Percentiles rank a stretch among this genome's conserved stretches.
Evolutionary conservation across 83 land plant genomes (phyloP).

Genomic region (Isoetes engelmannii): DNA sequence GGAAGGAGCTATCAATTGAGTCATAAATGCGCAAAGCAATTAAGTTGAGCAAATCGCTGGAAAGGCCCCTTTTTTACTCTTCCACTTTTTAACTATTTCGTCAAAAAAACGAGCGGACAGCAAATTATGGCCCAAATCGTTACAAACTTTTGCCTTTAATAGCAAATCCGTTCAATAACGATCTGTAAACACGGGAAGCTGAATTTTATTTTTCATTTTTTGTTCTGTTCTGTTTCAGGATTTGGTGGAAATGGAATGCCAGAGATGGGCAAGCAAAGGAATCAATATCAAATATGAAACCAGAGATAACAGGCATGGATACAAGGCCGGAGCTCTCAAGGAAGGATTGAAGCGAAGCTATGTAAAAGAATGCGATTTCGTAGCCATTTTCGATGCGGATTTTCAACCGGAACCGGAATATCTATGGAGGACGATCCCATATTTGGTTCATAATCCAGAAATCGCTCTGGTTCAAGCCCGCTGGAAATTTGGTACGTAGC

Average conservation of each 20-base stretch:
- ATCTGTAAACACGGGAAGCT: too few relatives aligned
- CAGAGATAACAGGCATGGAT: conserved; percentile 53
- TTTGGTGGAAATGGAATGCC: conserved; percentile 52
- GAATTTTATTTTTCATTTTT: not conserved
- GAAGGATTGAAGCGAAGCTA: conserved; percentile 62
- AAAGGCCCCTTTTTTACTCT: too few relatives aligned
- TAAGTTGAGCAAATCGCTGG: too few relatives aligned
- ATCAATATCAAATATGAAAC: conserved; percentile 52
- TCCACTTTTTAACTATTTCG: too few relatives aligned
- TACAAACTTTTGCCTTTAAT: too few relatives aligned
- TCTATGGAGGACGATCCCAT: conserved; percentile 50
- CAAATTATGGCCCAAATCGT: too few relatives aligned
- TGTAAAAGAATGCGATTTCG: conserved; percentile 51
- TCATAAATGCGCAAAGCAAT: too few relatives aligned
- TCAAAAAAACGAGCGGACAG: too few relatives aligned
- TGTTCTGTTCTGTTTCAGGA: conserved; percentile 22
- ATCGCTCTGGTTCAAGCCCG: conserved; percentile 57
- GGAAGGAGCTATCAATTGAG: too few relatives aligned
- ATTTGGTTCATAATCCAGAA: conserved; percentile 49
- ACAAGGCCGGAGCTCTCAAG: conserved; percentile 61
- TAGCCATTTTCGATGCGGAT: conserved; percentile 66
- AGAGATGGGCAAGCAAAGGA: conserved; percentile 49
- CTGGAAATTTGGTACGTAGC: conserved; percentile 53
- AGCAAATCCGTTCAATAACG: too few relatives aligned
- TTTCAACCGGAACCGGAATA: conserved; percentile 64